Evolutionary conservation across 2,329 filamentous ascomycete genomes (phyloP).

Genomic region (Epicoccum sorghinum): DNA sequence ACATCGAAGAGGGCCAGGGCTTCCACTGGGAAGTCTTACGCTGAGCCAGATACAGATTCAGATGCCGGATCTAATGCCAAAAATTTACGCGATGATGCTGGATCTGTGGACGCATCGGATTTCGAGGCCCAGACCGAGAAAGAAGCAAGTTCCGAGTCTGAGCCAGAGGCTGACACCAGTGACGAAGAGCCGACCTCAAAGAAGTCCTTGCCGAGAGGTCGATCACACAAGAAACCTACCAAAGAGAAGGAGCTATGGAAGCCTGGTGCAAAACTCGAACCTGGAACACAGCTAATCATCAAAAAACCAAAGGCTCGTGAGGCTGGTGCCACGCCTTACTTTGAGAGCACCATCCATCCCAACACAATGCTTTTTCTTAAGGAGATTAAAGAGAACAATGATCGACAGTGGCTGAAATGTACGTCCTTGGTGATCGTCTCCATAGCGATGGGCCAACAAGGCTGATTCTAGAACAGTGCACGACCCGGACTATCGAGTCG

Average conservation of each 20-base stretch:
- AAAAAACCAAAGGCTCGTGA: slow-evolving; percentile 67
- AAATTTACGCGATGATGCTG: slow-evolving; percentile 20
- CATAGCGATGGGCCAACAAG: background rate
- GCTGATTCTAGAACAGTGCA: slow-evolving; percentile 62
- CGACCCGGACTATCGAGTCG: slow-evolving; percentile 77
- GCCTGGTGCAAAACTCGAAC: slow-evolving; percentile 62
- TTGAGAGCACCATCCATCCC: slow-evolving; percentile 64
- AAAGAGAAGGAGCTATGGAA: slow-evolving; percentile 62
- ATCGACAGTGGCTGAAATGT: slow-evolving; percentile 69
- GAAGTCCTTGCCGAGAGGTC: slow-evolving; percentile 29
- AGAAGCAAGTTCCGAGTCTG: slow-evolving; percentile 36
- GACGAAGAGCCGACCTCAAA: slow-evolving; percentile 38
- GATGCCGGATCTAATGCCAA: slow-evolving; percentile 1
- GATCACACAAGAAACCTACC: slow-evolving; percentile 27
- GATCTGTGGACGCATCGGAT: slow-evolving; percentile 43
- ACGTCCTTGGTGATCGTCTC: slow-evolving; percentile 27
- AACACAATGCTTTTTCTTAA: slow-evolving; percentile 67
- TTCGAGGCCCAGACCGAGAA: slow-evolving; percentile 50
- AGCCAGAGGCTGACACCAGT: slow-evolving; percentile 39
- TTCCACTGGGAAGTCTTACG: slow-evolving; percentile 42
- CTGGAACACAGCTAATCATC: slow-evolving; percentile 66
- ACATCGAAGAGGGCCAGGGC: slow-evolving; percentile 46
- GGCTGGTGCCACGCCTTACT: slow-evolving; percentile 64
- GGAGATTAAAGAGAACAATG: slow-evolving; percentile 66
- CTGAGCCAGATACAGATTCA: slow-evolving; percentile 38